phyloP scores from a whole-genome alignment of 768 basidiomycete species.

The Calvatia gigantea region DNA sequence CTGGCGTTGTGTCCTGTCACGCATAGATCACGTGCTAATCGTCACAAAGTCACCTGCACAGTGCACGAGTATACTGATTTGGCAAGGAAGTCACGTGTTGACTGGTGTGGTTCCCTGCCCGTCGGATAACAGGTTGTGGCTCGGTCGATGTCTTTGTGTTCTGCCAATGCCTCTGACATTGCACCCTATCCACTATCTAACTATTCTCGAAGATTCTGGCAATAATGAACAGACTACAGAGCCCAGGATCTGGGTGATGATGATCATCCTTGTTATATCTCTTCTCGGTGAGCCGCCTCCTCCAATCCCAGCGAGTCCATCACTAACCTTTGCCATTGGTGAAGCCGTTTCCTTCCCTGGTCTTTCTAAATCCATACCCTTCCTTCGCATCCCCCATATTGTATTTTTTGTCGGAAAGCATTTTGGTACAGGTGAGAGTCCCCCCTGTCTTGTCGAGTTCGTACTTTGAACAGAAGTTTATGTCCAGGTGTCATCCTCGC shows the following conservation, averaged over 20 bases:
- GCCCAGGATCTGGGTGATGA: conserved; percentile 33
- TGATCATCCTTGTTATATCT: conserved; percentile 56
- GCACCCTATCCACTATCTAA: neutral
- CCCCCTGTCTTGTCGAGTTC: neutral
- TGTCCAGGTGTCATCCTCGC: conserved; percentile 71
- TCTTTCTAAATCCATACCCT: conserved; percentile 49
- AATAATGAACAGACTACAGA: conserved; percentile 4
- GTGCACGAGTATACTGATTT: too few species aligned
- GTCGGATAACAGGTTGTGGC: neutral
- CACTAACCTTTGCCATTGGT: neutral
- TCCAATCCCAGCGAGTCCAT: neutral
- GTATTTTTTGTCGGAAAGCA: conserved; percentile 86
- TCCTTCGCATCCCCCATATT: conserved; percentile 59
- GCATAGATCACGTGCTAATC: too few species aligned
- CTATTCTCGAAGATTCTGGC: neutral
- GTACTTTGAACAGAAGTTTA: neutral
- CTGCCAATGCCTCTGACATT: neutral
- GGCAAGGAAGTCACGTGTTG: conserved; percentile 4
- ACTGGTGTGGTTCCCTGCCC: conserved; percentile 12
- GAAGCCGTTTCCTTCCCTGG: conserved; percentile 73
- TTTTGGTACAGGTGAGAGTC: conserved; percentile 66
- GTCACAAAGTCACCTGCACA: too few species aligned
- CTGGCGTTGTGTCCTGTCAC: too few species aligned
- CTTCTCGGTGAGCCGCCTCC: conserved; percentile 49
- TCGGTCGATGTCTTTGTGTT: neutral